Base-by-base conservation (phyloP, 305 asterid species). In the Salvia sclarea region DNA sequence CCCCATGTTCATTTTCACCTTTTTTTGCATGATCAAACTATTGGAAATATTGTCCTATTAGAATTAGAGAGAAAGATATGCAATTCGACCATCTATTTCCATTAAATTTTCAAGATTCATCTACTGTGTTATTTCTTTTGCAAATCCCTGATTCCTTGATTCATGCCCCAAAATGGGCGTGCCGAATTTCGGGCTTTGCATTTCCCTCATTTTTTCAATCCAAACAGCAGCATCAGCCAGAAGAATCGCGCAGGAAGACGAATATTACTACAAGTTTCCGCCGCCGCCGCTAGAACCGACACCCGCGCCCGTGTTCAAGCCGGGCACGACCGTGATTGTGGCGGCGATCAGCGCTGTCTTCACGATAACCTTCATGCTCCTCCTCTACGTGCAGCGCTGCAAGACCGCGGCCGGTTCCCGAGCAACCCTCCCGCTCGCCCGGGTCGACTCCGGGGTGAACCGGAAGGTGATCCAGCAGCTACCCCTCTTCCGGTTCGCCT, bases 321-420 rank as follows among this genome's bases (percentile, higher is more conserved):
- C 96, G 0, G 77, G 89, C 4, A 65, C 84, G 30, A 71, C 82
- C 0, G 73, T 79, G 40, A 71, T 84, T 21, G 80, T 88, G 20
- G 96, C 77, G 0, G 55, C 74, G 3, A 76, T 81, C 40, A 72
- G 84, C 54, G 63, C 84, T 0, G 16, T 86, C 1, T 80, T 88
- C 66, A 75, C 86, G 0, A 50, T 88, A 28, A 76, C 81, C 0
- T 72, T 84, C 13, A 57, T 84, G 11, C 30, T 86, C 6, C 85
- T 88, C 1, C 76, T 88, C 17, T 86, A 88, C 48, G 80, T 79
- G 6, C 81, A 80, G 65, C 88, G 86, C 44, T 88, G 96, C 66
- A 74, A 74, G 16, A 52, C 81, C 14, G 69, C 25, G 7, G 8
- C 6, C 49, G 5, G 13, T 16, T 48, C 74, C 54, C 53, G 53